Base-by-base conservation (phyloP, 1,139 yeast species). In the Pichia norvegensis region DNA sequence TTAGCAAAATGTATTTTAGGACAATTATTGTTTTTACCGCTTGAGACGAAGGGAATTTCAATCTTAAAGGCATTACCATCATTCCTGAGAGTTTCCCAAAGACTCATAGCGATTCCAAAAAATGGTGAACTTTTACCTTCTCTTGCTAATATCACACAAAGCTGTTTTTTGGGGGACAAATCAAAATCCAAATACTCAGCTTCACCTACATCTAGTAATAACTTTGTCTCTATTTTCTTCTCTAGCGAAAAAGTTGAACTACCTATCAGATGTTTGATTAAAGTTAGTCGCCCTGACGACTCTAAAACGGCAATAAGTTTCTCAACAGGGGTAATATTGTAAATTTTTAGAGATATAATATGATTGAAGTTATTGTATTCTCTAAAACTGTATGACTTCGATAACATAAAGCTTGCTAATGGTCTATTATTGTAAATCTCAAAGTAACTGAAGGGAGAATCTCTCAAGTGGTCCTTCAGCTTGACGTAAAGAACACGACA, bases 391-490 rank as follows among this genome's bases (percentile, higher is more conserved):
- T 53, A 56, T 13, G 55, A 43, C 16, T 52, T 46, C 1, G 52
- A 49, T 7, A 54, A 33, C 21, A 63, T 48, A 10, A 49, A 47
- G 41, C 62, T 58, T 5, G 68, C 54, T n/a, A 70, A 56, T 7
- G 71, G 57, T 13, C 58, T 55, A 9, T 64, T 50, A 14, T 61
- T 53, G 29, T 49, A 48, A 29, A 76, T 59, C 46, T 74, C 75
- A 13, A 62, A 50, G 13, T 54, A 51, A 16, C 41, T 63, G 35
- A 80, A 62, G 5, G 58, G 59, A 1, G 88, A 81, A 55, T 78
- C 80, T 39, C 95, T 92, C 41, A 76, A 73, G 42, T 75, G 69
- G 61, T 87, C 95, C 52, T 85, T 73, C 35, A 87, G 68, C 0
- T 83, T 70, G 4, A 86, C 61, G 43, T 85, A 68, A 13, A 83